These are phyloP conservation scores for Tricholoma sp. DNA, from an alignment of 768 basidiomycete genomes.

Conservation along the genomic window DNA sequence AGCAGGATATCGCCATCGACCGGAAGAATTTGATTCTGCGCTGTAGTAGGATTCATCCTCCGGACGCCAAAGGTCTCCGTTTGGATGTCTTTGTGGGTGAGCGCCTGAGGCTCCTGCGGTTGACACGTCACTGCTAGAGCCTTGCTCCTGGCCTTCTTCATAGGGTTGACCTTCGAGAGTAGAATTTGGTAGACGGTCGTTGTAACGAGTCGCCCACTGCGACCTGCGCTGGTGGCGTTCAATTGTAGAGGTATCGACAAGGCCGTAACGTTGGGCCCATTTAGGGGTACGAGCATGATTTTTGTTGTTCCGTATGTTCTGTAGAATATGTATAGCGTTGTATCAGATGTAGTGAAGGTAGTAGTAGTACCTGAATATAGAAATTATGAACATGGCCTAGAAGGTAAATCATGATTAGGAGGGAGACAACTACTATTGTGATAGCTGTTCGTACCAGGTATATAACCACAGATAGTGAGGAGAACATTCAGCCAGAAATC, in stretches of 20 bases:
- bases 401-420: constrained; percentile 6
- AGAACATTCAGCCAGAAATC: constrained; percentile 92
- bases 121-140: constrained; percentile 36
- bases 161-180: constrained; percentile 65
- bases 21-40: constrained; percentile 32
- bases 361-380: constrained; percentile 68
- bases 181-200: constrained; percentile 70
- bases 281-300: constrained; percentile 90
- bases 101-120: constrained; percentile 22
- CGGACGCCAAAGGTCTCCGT: constrained; percentile 64
- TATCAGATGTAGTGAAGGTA: constrained; percentile 1
- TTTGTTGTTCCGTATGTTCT: constrained; percentile 97
- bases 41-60: constrained; percentile 78
- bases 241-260: constrained; percentile 76
- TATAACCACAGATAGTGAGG: constrained; percentile 87
- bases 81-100: constrained; percentile 29
- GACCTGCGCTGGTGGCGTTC: constrained; percentile 74
- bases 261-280: constrained; percentile 88
- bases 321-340: constrained; percentile 8
- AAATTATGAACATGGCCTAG: constrained; percentile 89
- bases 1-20: constrained; percentile 83
- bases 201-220: constrained; percentile 85
- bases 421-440: constrained; percentile 2
- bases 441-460: constrained; percentile 53
- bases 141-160: constrained; percentile 74